A percentile compares a stretch with the other conserved stretches of the same genome.
phyloP scores from a whole-genome alignment of 139 green algal genomes.

The Deuterostichococcus epilithicus region DNA sequence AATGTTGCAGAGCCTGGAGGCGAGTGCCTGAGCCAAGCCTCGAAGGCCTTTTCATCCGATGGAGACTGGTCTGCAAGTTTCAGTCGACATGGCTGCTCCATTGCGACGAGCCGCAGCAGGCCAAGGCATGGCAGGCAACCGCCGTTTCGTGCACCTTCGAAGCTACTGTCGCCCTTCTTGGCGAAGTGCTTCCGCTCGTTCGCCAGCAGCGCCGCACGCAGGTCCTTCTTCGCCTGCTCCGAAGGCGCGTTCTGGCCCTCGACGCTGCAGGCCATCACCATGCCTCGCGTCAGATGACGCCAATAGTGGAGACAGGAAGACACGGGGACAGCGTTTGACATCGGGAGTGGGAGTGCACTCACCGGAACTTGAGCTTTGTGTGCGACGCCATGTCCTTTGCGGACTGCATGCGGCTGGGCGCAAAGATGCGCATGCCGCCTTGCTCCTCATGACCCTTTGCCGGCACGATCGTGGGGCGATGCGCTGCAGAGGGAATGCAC shows the following conservation, averaged over 20 bases:
- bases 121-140: no score
- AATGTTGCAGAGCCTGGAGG: no score
- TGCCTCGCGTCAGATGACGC: neutral
- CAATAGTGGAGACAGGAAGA: no score
- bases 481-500: constrained; percentile 36
- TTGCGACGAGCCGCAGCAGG: no score
- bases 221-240: constrained; percentile 51
- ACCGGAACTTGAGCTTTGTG: constrained; percentile 82
- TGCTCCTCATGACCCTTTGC: constrained; percentile 82
- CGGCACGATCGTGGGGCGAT: constrained; percentile 82
- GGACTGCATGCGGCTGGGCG: constrained; percentile 52
- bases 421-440: constrained; percentile 72
- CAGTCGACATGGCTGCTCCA: no score
- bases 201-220: constrained; percentile 66
- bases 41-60: no score
- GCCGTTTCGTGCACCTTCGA: constrained; percentile 74
- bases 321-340: no score
- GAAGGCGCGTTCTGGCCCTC: constrained; percentile 47
- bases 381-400: constrained; percentile 67
- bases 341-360: no score
- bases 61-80: no score
- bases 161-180: constrained; percentile 53
- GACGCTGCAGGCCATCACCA: constrained; percentile 31
- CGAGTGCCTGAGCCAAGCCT: no score
- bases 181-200: constrained; percentile 76